Evolutionary conservation across 306 rosid species (phyloP), one percentile per base, ranked within the genome.

Genomic region (Cucumis melo): DNA sequence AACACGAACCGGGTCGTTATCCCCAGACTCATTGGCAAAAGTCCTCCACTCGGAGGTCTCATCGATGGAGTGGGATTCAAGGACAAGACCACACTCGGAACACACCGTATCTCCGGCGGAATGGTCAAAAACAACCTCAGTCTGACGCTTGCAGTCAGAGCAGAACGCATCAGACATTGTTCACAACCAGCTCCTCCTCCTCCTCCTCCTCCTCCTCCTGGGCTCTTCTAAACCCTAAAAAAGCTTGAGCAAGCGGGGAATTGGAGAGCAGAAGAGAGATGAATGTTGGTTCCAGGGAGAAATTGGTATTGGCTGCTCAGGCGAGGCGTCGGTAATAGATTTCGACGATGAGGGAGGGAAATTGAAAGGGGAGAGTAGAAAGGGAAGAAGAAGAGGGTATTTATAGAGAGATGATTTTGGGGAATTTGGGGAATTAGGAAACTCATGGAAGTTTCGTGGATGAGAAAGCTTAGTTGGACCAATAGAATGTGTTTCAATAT

Each of bases 11-110:
- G 98, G 98, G 80, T 94, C 97, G 78, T 94, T 94, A 32, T 94
- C 97, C 5, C 97, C 97, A 12, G 98, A 89, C 86, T 91, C 98
- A 79, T 94, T 91, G 5, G 97, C 97, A 80, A 94, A 94, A 32
- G 83, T 87, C 56, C 98, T 64, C 98, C 98, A 94, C 90, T 94
- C 98, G 1, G 96, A 91, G 42, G 89, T 91, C 83, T 94, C 97
- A 44, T 94, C 98, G 19, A 91, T 90, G 89, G 97, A 87, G 87
- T 91, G 98, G 4, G 98, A 91, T 74, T 94, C 98, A 9, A 94
- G 84, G 2, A 94, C 97, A 8, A 94, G 85, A 0, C 97, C 98
- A 66, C 98, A 94, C 89, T 94, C 98, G 15, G 97, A 94, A 63
- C 99, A 92, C 5, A 94, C 95, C 0, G 90, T 88, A 82, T 91